These are phyloP conservation scores for Botrytis porri DNA, from an alignment of 2,329 filamentous ascomycete species.

Conservation along the genomic window DNA sequence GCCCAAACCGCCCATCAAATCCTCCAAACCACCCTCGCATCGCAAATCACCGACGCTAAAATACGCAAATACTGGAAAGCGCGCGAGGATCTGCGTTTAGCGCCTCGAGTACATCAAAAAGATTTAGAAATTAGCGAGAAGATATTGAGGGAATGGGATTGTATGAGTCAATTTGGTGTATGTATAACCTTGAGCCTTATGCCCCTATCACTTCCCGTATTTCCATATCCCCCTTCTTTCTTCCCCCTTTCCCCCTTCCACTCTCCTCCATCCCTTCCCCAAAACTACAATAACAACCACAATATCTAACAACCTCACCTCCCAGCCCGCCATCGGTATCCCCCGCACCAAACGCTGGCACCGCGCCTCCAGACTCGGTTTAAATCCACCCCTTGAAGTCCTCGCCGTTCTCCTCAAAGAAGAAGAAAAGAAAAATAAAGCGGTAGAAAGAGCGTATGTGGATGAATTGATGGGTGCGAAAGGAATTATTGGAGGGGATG, in stretches of 20 bases:
- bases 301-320: neutral
- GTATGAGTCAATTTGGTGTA: constrained; percentile 88
- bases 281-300: neutral
- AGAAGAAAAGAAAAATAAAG: constrained; percentile 53
- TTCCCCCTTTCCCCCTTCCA: neutral
- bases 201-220: too few relatives aligned
- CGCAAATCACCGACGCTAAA: constrained; percentile 64
- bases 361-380: constrained; percentile 74
- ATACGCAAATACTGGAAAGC: constrained; percentile 74
- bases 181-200: too few relatives aligned
- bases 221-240: too few relatives aligned
- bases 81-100: constrained; percentile 66
- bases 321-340: constrained; percentile 83
- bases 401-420: constrained; percentile 78
- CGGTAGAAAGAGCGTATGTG: constrained; percentile 67
- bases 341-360: constrained; percentile 81
- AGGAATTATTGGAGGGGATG: constrained; percentile 34
- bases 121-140: constrained; percentile 74
- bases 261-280: neutral
- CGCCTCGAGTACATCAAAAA: constrained; percentile 74
- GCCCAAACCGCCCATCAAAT: constrained; percentile 41
- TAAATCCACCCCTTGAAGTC: constrained; percentile 88
- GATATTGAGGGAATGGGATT: constrained; percentile 87
- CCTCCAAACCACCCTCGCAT: constrained; percentile 53
- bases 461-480: constrained; percentile 59